These are phyloP conservation scores for Daedaleopsis nitida DNA, from an alignment of 768 basidiomycete genomes.

Conservation along the genomic window DNA sequence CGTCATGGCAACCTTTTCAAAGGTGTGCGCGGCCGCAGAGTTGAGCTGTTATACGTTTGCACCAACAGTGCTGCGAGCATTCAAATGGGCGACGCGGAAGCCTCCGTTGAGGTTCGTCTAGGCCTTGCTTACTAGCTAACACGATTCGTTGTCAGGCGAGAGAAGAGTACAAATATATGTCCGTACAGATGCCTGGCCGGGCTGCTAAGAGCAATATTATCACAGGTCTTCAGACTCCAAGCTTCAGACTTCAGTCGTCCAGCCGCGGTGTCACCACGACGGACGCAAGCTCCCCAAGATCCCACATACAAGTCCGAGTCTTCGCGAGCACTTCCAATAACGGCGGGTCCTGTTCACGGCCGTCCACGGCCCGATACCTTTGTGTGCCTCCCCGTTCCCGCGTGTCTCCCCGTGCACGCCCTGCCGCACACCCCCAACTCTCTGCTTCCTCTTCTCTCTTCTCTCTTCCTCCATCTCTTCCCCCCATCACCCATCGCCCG, in stretches of 20 bases:
- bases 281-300: too few relatives aligned
- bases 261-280: background rate
- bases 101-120: too few relatives aligned
- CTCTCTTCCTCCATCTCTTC: conserved; percentile 4
- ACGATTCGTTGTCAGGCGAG: too few relatives aligned
- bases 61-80: too few relatives aligned
- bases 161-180: background rate
- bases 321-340: background rate
- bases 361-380: background rate
- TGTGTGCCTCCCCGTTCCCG: background rate
- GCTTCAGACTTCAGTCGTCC: too few relatives aligned
- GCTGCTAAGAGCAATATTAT: background rate
- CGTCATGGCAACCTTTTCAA: too few relatives aligned
- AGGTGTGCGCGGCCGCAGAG: too few relatives aligned
- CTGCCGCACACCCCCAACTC: conserved; percentile 1
- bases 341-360: background rate
- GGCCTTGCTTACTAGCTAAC: too few relatives aligned
- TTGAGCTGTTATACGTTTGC: too few relatives aligned
- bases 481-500: too few relatives aligned
- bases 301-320: background rate
- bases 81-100: too few relatives aligned
- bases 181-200: background rate
- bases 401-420: background rate
- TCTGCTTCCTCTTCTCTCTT: conserved; percentile 1
- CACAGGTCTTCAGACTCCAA: background rate